Conservation (phyloP, 805 yeast species). For the Ogataea salicorniae region DNA sequence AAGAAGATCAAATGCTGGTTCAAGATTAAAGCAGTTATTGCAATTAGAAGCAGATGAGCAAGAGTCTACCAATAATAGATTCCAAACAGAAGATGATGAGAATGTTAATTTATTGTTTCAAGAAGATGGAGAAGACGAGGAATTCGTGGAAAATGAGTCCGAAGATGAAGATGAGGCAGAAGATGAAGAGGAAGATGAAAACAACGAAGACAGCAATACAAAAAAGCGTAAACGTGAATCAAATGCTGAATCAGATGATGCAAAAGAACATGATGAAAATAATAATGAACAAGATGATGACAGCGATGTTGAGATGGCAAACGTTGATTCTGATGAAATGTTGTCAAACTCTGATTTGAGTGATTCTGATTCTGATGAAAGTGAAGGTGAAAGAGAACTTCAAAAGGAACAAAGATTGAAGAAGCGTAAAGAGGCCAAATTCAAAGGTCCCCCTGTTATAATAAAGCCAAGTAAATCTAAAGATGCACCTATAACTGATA, state of each 20-base stretch:
- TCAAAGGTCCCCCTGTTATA: conserved; percentile 27
- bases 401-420: conserved; percentile 28
- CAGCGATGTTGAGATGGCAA: conserved; percentile 25
- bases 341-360: conserved; percentile 51
- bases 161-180: conserved; percentile 28
- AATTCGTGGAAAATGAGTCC: conserved; percentile 32
- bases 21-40: conserved; percentile 65
- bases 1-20: conserved; percentile 87
- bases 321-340: conserved; percentile 40
- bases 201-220: conserved; percentile 6
- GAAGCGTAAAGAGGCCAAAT: conserved; percentile 39
- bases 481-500: conserved; percentile 5
- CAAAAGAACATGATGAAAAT: conserved; percentile 17
- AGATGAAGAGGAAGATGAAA: conserved; percentile 27
- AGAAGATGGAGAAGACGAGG: conserved; percentile 55
- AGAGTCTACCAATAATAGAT: conserved; percentile 5
- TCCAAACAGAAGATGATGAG: conserved; percentile 61
- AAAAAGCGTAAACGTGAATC: conserved; percentile 19
- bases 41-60: conserved; percentile 53
- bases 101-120: conserved; percentile 66
- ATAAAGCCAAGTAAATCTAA: conserved; percentile 25
- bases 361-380: conserved; percentile 52
- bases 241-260: conserved; percentile 1
- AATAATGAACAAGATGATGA: conserved; percentile 24
- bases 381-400: conserved; percentile 38